These are phyloP conservation scores for Cutaneotrichosporon sp. DNA, from an alignment of 1,284 basidiomycete genomes.

Conservation along the genomic window DNA sequence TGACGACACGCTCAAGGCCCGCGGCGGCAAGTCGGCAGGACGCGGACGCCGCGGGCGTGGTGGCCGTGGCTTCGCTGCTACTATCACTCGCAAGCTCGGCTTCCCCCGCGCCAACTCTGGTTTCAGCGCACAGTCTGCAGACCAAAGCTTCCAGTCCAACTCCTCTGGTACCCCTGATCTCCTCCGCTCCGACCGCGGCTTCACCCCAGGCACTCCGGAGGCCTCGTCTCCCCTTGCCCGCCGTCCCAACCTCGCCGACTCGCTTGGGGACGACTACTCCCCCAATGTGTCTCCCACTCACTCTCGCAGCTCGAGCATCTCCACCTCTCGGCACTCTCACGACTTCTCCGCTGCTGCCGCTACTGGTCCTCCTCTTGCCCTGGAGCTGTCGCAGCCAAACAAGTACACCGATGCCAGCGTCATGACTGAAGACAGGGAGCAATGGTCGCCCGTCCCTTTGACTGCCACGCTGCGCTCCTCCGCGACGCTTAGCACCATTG, in stretches of 20 bases:
- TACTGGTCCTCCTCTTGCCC: slow-evolving; percentile 31
- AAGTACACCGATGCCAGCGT: slow-evolving; percentile 29
- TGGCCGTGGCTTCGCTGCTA: slow-evolving; percentile 32
- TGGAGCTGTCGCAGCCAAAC: slow-evolving; percentile 28
- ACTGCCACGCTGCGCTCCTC: slow-evolving; percentile 8
- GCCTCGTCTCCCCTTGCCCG: slow-evolving; percentile 14
- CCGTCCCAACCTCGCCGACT: slow-evolving; percentile 7
- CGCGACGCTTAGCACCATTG: not conserved
- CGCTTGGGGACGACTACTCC: slow-evolving; percentile 19
- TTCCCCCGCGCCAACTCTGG: slow-evolving; percentile 31
- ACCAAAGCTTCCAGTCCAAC: slow-evolving; percentile 39
- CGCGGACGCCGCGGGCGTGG: slow-evolving; percentile 38
- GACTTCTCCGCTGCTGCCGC: slow-evolving; percentile 5
- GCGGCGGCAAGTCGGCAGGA: slow-evolving; percentile 31
- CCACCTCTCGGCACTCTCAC: slow-evolving; percentile 1
- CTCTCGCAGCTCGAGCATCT: slow-evolving; percentile 3
- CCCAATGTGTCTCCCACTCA: not conserved
- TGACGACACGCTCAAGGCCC: slow-evolving; percentile 8
- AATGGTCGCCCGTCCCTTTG: slow-evolving; percentile 22
- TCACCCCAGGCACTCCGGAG: slow-evolving; percentile 11
- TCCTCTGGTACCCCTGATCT: slow-evolving; percentile 44
- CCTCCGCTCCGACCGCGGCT: slow-evolving; percentile 26
- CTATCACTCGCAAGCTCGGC: slow-evolving; percentile 37
- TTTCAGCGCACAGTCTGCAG: slow-evolving; percentile 22
- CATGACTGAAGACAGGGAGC: slow-evolving; percentile 32